Base-by-base conservation (phyloP, 2,329 filamentous ascomycete species). In the Colletotrichum australisinense region DNA sequence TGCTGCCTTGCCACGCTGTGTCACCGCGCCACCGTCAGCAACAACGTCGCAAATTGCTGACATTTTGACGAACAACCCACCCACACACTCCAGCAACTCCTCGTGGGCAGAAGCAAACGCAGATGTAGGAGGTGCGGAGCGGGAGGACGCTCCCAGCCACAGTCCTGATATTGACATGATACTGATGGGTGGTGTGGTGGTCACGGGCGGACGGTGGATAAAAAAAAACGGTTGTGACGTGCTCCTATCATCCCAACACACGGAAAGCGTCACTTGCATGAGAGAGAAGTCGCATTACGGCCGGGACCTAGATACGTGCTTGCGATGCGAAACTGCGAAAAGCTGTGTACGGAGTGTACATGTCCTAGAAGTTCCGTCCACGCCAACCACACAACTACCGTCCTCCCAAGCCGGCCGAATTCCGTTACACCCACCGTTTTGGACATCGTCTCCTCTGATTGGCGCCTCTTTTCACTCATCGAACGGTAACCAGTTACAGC, bases 121-220 rank as follows among this genome's bases (percentile, higher is more conserved):
- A 16, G 59, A 63, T 30, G 63, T n/a, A n/a, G n/a, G 63, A 49
- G 63, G 63, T 68, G 69, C 64, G 69, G 69, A 72, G 57, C 69
- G 69, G 69, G 68, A 70, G 26, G 49, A 49, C 19, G 19, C 42
- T 35, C 32, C 19, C 42, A 24, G 32, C 66, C 49, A 56, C 26
- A 12, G 19, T 32, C 28, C 56, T 22, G 63, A 19, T 32, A 22
- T 19, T 52, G 59, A 63, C 38, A 16, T 42, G 38, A 42, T 42
- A 16, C 16, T 19, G 19, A 52, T 28, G 42, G 14, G n/a, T n/a
- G 9, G 9, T 19, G 26, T 42, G 38, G 30, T 59, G 28, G 35
- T 62, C 8, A 19, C 22, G 59, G 28, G 14, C 19, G 38, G 24
- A 53, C 16, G 46, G 7, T 24, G n/a, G 63, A 55, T n/a, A 19